Conservation (phyloP, 495 filamentous ascomycete genomes). For the Aspergillus homomorphus region DNA sequence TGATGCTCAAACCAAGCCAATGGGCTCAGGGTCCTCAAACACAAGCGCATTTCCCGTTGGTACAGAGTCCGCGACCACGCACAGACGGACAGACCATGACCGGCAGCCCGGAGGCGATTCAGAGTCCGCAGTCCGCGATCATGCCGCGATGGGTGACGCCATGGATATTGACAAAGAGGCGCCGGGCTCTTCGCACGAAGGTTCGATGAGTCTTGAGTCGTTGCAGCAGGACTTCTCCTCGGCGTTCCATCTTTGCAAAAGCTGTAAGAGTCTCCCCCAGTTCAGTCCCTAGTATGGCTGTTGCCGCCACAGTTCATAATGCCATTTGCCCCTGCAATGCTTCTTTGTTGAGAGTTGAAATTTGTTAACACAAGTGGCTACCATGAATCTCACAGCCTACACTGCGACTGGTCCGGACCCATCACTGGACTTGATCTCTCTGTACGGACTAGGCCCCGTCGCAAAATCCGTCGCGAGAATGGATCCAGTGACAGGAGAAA, state of each 20-base stretch:
- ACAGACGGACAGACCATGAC: conserved; percentile 41
- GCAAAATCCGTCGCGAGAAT: conserved; percentile 62
- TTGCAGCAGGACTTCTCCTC: conserved; percentile 46
- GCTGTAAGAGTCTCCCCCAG: conserved; percentile 44
- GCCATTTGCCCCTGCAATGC: conserved; percentile 25
- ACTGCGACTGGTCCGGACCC: conserved; percentile 54
- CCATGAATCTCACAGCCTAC: conserved; percentile 37
- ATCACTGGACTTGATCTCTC: conserved; percentile 58
- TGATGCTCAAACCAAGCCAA: conserved; percentile 32
- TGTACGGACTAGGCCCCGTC: conserved; percentile 59
- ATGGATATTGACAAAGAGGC: conserved; percentile 41
- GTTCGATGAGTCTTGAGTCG: conserved; percentile 38
- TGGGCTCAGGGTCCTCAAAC: conserved; percentile 24
- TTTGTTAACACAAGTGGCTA: conserved; percentile 43
- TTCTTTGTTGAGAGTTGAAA: conserved; percentile 23
- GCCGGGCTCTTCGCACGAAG: conserved; percentile 14
- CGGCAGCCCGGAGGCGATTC: conserved; percentile 22
- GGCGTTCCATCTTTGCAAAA: conserved; percentile 52
- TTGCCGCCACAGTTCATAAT: conserved; percentile 23
- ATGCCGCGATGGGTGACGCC: conserved; percentile 28
- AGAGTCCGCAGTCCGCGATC: conserved; percentile 27
- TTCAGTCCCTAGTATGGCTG: conserved; percentile 28
- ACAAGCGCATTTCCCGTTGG: conserved; percentile 15
- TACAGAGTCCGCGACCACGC: conserved; percentile 15
- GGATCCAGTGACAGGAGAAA: conserved; percentile 63